phyloP scores from a whole-genome alignment of 805 yeast genomes.

The Suhomyces tanzawaensis region DNA sequence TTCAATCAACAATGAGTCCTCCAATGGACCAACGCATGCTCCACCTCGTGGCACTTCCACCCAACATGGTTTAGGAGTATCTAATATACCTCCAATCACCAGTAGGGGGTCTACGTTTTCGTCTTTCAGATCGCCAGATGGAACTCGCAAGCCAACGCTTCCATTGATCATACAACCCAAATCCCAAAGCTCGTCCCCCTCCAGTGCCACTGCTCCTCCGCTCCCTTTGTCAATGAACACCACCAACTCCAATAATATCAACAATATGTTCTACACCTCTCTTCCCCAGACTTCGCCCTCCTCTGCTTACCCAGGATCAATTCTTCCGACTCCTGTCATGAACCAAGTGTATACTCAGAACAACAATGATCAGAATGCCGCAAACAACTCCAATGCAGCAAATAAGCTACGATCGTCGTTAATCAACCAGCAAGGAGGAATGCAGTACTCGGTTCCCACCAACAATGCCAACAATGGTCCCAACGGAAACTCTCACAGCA shows the following conservation, averaged over 20 bases:
- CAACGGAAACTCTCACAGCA: slow-evolving; percentile 8
- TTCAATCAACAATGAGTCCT: background rate
- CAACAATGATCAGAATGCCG: background rate
- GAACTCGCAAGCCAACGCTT: slow-evolving; percentile 28
- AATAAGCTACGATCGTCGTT: slow-evolving; percentile 3
- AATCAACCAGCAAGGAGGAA: background rate
- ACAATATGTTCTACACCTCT: slow-evolving; percentile 17
- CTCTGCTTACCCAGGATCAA: slow-evolving; percentile 19
- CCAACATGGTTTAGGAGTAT: background rate
- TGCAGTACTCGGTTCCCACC: background rate
- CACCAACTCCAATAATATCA: slow-evolving; percentile 8
- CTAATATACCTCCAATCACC: slow-evolving; percentile 17
- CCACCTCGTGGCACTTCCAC: background rate
- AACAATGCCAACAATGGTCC: background rate
- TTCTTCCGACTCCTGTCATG: slow-evolving; percentile 32
- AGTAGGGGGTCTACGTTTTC: slow-evolving; percentile 12
- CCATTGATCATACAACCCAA: slow-evolving; percentile 36
- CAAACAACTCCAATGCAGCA: slow-evolving; percentile 1
- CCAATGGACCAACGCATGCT: background rate
- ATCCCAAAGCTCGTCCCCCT: slow-evolving; percentile 41
- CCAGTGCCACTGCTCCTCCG: slow-evolving; percentile 38
- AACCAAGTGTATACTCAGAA: slow-evolving; percentile 27
- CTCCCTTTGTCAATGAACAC: slow-evolving; percentile 21
- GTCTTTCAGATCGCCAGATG: slow-evolving; percentile 30
- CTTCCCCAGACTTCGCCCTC: slow-evolving; percentile 27